phyloP scores from a whole-genome alignment of 2,329 filamentous ascomycete genomes.

The Aspergillus fructus region DNA sequence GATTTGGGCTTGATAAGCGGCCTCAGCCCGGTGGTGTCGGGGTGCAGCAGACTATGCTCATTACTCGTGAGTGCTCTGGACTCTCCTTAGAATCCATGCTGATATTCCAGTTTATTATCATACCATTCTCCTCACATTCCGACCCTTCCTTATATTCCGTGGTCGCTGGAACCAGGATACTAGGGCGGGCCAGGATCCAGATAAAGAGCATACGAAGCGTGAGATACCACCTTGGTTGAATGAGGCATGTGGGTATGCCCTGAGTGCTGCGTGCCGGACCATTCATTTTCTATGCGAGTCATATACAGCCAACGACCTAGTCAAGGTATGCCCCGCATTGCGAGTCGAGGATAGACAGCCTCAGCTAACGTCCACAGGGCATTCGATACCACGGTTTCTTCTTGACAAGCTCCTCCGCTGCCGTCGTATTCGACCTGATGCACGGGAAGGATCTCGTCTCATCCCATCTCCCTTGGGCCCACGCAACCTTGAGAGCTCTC shows the following conservation, averaged over 20 bases:
- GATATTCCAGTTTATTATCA: conserved; percentile 43
- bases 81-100: neutral
- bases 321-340: conserved; percentile 31
- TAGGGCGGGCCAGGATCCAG: conserved; percentile 13
- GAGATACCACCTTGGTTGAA: conserved; percentile 43
- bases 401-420: conserved; percentile 43
- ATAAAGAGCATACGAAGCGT: conserved; percentile 12
- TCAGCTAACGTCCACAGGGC: conserved; percentile 30
- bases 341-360: neutral
- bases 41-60: conserved; percentile 42
- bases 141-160: conserved; percentile 47
- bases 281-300: conserved; percentile 44
- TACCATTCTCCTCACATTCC: conserved; percentile 44
- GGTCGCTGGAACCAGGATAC: conserved; percentile 41
- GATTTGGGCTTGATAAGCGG: conserved; percentile 36
- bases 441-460: conserved; percentile 38
- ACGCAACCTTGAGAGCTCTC: conserved; percentile 38
- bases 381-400: conserved; percentile 49
- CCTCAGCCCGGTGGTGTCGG: conserved; percentile 40
- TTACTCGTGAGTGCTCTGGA: conserved; percentile 34
- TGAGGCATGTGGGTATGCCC: conserved; percentile 44
- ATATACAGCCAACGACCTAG: conserved; percentile 41
- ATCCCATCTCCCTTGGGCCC: conserved; percentile 45
- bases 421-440: conserved; percentile 45
- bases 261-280: conserved; percentile 43